Conservation (phyloP, 2,329 filamentous ascomycete species). For the Exophiala sp. region DNA sequence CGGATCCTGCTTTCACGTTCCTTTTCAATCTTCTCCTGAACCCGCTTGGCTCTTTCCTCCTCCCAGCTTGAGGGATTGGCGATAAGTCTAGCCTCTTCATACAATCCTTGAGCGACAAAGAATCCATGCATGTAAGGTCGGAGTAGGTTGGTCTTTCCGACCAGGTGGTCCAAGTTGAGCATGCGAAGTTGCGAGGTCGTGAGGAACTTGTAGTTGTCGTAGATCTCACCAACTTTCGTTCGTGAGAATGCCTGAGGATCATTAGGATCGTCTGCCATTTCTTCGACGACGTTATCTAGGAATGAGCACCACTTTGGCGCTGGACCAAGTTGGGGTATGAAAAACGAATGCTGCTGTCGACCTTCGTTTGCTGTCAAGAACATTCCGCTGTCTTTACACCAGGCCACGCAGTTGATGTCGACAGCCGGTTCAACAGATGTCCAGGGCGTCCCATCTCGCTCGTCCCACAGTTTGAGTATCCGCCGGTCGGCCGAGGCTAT, state of each 20-base stretch:
- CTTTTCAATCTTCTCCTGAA: conserved; percentile 95
- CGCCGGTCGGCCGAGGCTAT: conserved; percentile 89
- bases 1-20: conserved; percentile 92
- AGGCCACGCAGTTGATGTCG: conserved; percentile 90
- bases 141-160: conserved; percentile 84
- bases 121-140: conserved; percentile 99
- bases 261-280: conserved; percentile 82
- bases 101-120: conserved; percentile 91
- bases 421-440: conserved; percentile 93
- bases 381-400: conserved; percentile 91
- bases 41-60: conserved; percentile 82
- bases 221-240: conserved; percentile 66
- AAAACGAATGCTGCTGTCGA: conserved; percentile 89
- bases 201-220: conserved; percentile 99
- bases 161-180: conserved; percentile 80
- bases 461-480: conserved; percentile 97
- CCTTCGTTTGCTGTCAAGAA: conserved; percentile 95
- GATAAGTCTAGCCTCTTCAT: conserved; percentile 91
- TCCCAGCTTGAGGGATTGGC: conserved; percentile 92
- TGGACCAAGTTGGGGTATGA: conserved; percentile 87
- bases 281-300: conserved; percentile 95
- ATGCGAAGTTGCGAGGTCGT: conserved; percentile 80
- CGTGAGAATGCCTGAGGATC: conserved; percentile 55
- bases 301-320: conserved; percentile 96
- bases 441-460: conserved; percentile 78